Evolutionary conservation across 192 early-diverging fungal genomes (phyloP).

Genomic region (Jimgerdemannia lactiflua): DNA sequence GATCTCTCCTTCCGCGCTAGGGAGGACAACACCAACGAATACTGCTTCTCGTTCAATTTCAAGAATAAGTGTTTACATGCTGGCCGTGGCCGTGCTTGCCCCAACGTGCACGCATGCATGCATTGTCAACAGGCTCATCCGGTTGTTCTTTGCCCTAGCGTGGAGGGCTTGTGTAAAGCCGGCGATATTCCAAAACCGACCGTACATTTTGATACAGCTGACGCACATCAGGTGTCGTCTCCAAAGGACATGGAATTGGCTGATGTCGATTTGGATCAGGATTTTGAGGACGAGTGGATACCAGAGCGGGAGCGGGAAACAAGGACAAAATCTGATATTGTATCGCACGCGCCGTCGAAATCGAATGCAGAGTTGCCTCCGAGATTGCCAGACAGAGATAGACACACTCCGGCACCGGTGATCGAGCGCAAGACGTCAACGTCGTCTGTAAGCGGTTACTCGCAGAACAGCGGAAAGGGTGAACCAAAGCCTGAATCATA

Average conservation of each 20-base stretch:
- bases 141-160: background rate
- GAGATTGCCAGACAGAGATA: background rate
- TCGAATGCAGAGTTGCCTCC: background rate
- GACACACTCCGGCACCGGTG: background rate
- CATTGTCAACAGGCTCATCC: background rate
- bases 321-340: background rate
- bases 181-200: background rate
- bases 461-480: background rate
- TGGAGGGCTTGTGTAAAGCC: background rate
- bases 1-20: background rate
- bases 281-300: background rate
- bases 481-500: background rate
- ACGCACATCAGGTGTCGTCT: background rate
- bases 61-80: background rate
- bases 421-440: background rate
- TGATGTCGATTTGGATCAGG: background rate
- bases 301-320: background rate
- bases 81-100: background rate
- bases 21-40: background rate
- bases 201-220: background rate
- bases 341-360: background rate
- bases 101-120: background rate
- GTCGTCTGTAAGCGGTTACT: background rate
- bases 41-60: background rate
- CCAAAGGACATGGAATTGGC: background rate